Base-by-base conservation (phyloP, 805 yeast genomes). In the Torulaspora quercuum region DNA sequence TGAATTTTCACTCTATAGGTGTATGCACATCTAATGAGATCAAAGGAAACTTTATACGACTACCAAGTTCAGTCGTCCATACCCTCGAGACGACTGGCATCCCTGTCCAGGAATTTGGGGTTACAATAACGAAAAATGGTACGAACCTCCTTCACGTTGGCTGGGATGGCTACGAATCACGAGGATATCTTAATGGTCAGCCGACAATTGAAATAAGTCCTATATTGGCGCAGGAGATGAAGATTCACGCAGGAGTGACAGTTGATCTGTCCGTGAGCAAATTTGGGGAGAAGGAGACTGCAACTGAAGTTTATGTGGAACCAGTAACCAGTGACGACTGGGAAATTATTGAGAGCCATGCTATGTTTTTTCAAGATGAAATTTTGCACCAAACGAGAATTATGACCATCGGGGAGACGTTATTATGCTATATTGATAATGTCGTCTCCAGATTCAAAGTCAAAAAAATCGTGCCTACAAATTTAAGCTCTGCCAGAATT, bases 321-420 rank as follows among this genome's bases (percentile, higher is more conserved):
- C 97, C 97, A 0, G 61, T 73, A 12, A 70, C 85, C 0, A 59
- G 79, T 2, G 71, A 81, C 4, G 98, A 90, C 55, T 90, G 97
- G 97, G 97, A 89, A 47, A 65, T 85, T 17, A 83, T 88, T 2
- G 95, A 89, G 53, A 60, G 82, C 2, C 84, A 90, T 58, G 90
- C 95, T 2, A 77, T 73, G 18, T 74, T 70, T 26, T 71, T 90
- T 16, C 97, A 90, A 54, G 75, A 78, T 29, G 75, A 75, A 45
- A 70, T 89, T 49, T 64, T 90, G 22, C 76, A 80, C 37, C 97
- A 90, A 55, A 78, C 94, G 1, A 68, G 97, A 41, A 82, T 89
- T 33, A 82, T 88, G 1, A 66, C 78, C 0, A 33, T 70, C 12
- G 66, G 69, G 29, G 88, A 80, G 45, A 61, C 66, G 1, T 62